Evolutionary conservation across 129 eudicot species (phyloP), one percentile per base, ranked within the genome.

Genomic region (Flaveria brownii): DNA sequence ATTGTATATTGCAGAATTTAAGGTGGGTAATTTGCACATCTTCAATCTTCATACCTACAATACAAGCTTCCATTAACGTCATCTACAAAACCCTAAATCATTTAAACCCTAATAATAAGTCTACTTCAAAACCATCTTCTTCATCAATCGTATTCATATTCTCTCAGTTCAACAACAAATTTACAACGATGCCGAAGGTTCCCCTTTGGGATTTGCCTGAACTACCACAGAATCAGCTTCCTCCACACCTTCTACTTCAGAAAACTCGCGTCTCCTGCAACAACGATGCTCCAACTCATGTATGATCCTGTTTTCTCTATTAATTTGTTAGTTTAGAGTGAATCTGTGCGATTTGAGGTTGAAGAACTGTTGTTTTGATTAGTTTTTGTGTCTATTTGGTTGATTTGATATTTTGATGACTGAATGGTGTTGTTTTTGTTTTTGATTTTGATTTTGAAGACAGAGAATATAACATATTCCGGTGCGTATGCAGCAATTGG

Each of bases 401-500:
- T 46, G 20, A 52, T 11, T 50, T 16, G 36, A 30, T 30, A 3
- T 30, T 30, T 30, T 30, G 64, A 64, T 64, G 80, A 6, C 65
- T 76, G 65, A 73, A 18, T 69, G 74, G 13, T 45, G 5, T 68
- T 36, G 39, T 1, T 52, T 54, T 77, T 43, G 3, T 79, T 25
- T 26, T 51, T 77, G 43, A 1, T 76, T 77, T 50, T 80, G 71
- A 14, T 52, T 20, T 62, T 68, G 86, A 83, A 93, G 97, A 93
- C 98, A 54, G 97, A 94, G 83, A 83, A 84, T 71, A 74, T 94
- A 50, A 83, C 66, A 5, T 94, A 89, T 77, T 91, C 97, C 45
- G 98, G 97, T 54, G 96, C 97, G 0, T 94, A 88, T 86, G 91
- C 96, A 33, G 57, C 98, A 1, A 64, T 89, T 80, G 98, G 98